phyloP scores from a whole-genome alignment of 2,329 filamentous ascomycete species.

The Stagonosporopsis cucurbitacearum region DNA sequence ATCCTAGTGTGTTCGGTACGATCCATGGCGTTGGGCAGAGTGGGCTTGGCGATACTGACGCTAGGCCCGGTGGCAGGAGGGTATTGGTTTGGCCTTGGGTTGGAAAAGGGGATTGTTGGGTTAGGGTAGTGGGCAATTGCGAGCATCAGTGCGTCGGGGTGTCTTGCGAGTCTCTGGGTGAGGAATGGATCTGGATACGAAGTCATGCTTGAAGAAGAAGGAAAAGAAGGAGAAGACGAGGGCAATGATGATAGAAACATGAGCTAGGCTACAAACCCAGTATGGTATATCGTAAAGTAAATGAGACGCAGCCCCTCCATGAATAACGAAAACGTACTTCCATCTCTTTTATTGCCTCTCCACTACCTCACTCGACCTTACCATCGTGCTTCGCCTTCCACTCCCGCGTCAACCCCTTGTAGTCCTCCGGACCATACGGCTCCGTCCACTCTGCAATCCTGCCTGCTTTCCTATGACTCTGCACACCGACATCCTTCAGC shows the following conservation, averaged over 20 bases:
- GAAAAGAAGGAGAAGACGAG: constrained; percentile 1
- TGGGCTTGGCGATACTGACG: constrained; percentile 61
- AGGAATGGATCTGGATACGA: constrained; percentile 7
- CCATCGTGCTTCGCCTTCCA: constrained; percentile 49
- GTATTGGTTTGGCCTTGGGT: constrained; percentile 61
- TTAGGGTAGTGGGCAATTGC: constrained; percentile 64
- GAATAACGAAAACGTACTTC: not conserved
- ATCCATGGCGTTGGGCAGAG: constrained; percentile 66
- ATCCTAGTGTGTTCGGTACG: constrained; percentile 62
- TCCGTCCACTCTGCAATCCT: constrained; percentile 26
- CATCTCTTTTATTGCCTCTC: not conserved
- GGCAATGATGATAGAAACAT: not conserved
- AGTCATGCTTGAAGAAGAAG: not conserved
- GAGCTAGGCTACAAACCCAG: not conserved
- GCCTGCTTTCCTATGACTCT: constrained; percentile 10
- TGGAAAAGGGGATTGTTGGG: constrained; percentile 62
- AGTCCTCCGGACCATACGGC: constrained; percentile 67
- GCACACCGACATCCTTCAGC: constrained; percentile 20
- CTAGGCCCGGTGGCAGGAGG: constrained; percentile 63
- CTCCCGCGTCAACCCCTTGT: constrained; percentile 61
- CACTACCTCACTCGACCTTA: not conserved
- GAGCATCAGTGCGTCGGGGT: constrained; percentile 8
- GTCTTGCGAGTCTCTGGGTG: constrained; percentile 13
- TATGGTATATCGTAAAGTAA: not conserved
- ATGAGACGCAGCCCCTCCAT: not conserved